A percentile compares a stretch with the other conserved stretches of the same genome.
Conservation (phyloP, 495 filamentous ascomycete genomes). For the Viridothelium virens region DNA sequence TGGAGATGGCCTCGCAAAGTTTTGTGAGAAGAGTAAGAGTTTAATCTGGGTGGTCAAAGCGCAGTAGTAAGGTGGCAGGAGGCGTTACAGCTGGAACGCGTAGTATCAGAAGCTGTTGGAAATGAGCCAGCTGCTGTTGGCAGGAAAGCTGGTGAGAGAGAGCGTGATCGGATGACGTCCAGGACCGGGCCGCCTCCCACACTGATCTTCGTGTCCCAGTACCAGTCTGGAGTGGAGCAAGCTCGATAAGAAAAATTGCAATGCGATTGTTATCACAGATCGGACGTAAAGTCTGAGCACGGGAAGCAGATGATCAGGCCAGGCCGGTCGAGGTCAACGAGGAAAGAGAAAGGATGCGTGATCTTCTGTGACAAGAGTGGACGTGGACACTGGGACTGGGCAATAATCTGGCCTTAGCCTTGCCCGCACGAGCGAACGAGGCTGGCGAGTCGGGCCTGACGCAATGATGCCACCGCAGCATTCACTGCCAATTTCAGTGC, state of each 20-base stretch:
- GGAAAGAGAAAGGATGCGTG: neutral
- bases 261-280: neutral
- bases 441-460: slow-evolving; percentile 6
- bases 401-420: neutral
- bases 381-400: neutral
- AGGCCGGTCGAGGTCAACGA: neutral
- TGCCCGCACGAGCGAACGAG: neutral
- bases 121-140: neutral
- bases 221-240: too few relatives aligned
- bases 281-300: neutral
- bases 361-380: neutral
- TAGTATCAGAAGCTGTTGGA: slow-evolving; percentile 7
- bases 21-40: neutral
- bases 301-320: neutral
- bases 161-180: slow-evolving; percentile 8
- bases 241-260: too few relatives aligned
- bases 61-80: slow-evolving; percentile 2
- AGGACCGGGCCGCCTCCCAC: slow-evolving; percentile 4
- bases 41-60: neutral
- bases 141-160: neutral
- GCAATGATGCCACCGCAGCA: neutral
- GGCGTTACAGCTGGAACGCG: neutral
- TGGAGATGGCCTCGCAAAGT: neutral
- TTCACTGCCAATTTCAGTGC: neutral
- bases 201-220: neutral